phyloP scores from a whole-genome alignment of 345 rosid species.

The Lenwebbia sp. region DNA sequence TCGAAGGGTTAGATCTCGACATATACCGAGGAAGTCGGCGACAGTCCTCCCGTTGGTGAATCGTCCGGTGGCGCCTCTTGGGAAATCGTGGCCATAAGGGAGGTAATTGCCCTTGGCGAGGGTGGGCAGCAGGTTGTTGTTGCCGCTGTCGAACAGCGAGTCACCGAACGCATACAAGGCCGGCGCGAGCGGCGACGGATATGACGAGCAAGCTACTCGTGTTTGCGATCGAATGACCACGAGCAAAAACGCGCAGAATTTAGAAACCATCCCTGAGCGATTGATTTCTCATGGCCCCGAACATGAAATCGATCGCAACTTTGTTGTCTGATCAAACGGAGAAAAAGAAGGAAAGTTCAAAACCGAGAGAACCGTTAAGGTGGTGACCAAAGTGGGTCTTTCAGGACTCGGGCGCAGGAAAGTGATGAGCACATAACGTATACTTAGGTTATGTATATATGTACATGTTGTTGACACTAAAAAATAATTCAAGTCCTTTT shows the following conservation, averaged over 20 bases:
- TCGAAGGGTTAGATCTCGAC: neutral
- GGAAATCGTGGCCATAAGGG: slow-evolving; percentile 29
- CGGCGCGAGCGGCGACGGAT: slow-evolving; percentile 5
- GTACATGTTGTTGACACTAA: neutral
- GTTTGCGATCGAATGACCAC: neutral
- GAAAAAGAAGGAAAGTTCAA: neutral
- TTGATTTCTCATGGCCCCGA: neutral
- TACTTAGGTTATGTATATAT: neutral
- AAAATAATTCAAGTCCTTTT: neutral
- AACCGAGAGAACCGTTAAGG: neutral
- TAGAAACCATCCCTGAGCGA: neutral
- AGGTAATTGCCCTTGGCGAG: slow-evolving; percentile 17
- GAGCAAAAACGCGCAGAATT: neutral
- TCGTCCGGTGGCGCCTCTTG: slow-evolving; percentile 23
- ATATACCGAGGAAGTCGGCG: slow-evolving; percentile 26
- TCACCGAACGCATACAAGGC: slow-evolving; percentile 42
- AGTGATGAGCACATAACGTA: neutral
- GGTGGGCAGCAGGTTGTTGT: slow-evolving; percentile 36
- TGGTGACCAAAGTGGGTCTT: neutral
- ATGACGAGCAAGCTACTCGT: neutral
- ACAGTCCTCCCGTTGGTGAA: slow-evolving; percentile 43
- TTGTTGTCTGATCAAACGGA: neutral
- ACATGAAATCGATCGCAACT: neutral
- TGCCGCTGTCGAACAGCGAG: slow-evolving; percentile 38
- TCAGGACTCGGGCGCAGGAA: neutral